Base-by-base conservation (phyloP, 805 yeast genomes). In the Sugiyamaella smithiae region DNA sequence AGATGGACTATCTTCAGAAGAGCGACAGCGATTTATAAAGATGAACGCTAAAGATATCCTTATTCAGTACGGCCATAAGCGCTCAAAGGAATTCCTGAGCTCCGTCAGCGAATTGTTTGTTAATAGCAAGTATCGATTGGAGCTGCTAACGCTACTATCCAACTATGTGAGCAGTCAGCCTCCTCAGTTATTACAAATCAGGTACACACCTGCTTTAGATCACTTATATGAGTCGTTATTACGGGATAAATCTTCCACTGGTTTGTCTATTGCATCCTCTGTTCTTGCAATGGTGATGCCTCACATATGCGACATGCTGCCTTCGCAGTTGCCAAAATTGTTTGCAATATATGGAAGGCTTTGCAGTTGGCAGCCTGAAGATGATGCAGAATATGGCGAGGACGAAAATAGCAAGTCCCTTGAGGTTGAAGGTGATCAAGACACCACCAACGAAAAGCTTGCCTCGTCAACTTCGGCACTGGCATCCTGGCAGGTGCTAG, bases 11-110 rank as follows among this genome's bases (percentile, higher is more conserved):
- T 51, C 46, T 19, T 61, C 63, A 25, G 73, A 68, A 43, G 88
- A 82, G 58, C 63, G 83, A 12, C 56, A 66, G 12, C 62, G 85
- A 26, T 78, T 76, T 51, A 67, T 77, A 6, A 67, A 69, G 36
- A 62, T 62, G 46, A 80, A 80, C 56, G 70, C 78, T 44, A 61
- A 68, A 9, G 50, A 50, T 1, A 45, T 79, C 16, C 59, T 81
- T 9, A 55, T 61, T 1, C 68, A 67, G n/a, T 76, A 68, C 63
- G 81, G 76, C 1, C 56, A 63, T n/a, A 60, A 60, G 25, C 57
- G 70, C 32, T 67, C 78, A 0, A 55, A 51, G 35, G 57, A 52
- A 1, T 74, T 74, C 49, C 71, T 75, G 53, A 52, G 54, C 1
- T 49, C 69, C 12, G 43, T 78, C 14, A 67, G 75, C 57, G 57